phyloP scores from a whole-genome alignment of 306 rosid species.

The Neltuma alba region DNA sequence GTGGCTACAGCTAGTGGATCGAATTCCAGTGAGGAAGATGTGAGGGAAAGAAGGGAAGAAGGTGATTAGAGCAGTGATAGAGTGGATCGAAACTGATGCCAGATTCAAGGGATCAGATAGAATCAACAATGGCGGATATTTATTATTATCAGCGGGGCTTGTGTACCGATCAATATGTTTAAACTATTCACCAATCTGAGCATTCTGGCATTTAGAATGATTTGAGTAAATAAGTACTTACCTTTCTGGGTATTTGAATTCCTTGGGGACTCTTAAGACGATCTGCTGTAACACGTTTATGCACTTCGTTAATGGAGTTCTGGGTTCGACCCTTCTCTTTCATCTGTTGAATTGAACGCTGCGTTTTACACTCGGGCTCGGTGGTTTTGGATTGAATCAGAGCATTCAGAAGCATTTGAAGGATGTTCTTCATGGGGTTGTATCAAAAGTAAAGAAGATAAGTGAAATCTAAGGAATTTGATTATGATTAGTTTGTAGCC shows the following conservation, averaged over 20 bases:
- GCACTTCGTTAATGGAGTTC: slow-evolving; percentile 49
- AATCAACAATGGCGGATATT: too few relatives aligned
- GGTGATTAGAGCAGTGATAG: too few relatives aligned
- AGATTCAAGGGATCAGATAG: too few relatives aligned
- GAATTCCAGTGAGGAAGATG: too few relatives aligned
- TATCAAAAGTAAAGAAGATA: background rate
- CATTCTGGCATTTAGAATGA: background rate
- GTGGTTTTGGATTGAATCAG: slow-evolving; percentile 39
- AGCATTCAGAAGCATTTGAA: slow-evolving; percentile 36
- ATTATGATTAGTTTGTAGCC: background rate
- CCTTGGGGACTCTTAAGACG: slow-evolving; percentile 78
- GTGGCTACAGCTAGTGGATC: too few relatives aligned
- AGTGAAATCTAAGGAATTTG: background rate
- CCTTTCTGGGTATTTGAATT: slow-evolving; percentile 93
- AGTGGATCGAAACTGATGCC: too few relatives aligned
- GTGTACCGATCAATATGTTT: background rate
- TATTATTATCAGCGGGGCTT: too few relatives aligned
- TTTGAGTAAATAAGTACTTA: slow-evolving; percentile 10
- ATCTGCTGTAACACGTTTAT: slow-evolving; percentile 59
- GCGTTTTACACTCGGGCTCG: slow-evolving; percentile 48
- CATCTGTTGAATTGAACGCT: slow-evolving; percentile 37
- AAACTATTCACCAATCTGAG: background rate
- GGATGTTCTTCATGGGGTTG: slow-evolving; percentile 24
- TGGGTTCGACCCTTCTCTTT: slow-evolving; percentile 36
- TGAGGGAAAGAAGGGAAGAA: too few relatives aligned